phyloP scores from a whole-genome alignment of 2,329 filamentous ascomycete genomes.

The Ophiobolus disseminans region DNA sequence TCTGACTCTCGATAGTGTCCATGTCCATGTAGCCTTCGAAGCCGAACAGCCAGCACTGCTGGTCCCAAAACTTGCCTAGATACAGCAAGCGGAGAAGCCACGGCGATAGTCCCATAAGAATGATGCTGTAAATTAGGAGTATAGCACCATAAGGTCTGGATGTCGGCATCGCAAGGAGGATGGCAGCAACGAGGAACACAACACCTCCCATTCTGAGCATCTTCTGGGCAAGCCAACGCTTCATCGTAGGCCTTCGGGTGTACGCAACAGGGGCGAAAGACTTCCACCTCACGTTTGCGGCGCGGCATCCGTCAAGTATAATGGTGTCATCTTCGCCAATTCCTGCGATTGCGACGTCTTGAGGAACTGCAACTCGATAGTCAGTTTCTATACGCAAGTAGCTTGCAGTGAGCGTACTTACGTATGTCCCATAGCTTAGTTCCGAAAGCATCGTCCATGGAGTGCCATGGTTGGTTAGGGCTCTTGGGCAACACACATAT shows the following conservation, averaged over 20 bases:
- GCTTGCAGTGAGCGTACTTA: too few species aligned
- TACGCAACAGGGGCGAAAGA: conserved; percentile 46
- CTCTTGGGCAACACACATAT: conserved; percentile 52
- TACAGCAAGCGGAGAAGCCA: conserved; percentile 49
- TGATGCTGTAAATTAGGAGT: conserved; percentile 33
- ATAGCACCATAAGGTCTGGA: conserved; percentile 9
- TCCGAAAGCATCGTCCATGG: conserved; percentile 52
- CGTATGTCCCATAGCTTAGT: conserved; percentile 57
- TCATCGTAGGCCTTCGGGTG: conserved; percentile 33
- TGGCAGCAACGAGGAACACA: conserved; percentile 22
- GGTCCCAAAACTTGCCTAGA: conserved; percentile 50
- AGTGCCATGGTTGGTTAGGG: conserved; percentile 49
- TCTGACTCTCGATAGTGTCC: conserved; percentile 46
- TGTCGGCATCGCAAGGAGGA: conserved; percentile 11
- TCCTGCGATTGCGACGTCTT: conserved; percentile 50
- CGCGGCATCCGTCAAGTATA: conserved; percentile 52
- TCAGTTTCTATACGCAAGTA: too few species aligned
- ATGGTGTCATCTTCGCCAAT: conserved; percentile 53
- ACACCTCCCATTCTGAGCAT: conserved; percentile 27
- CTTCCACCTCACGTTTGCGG: conserved; percentile 55
- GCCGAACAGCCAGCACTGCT: background rate
- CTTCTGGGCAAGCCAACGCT: conserved; percentile 29
- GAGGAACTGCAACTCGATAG: conserved; percentile 55
- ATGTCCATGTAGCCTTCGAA: conserved; percentile 53
- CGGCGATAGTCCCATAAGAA: conserved; percentile 42